Evolutionary conservation across 108 stramenopile species (phyloP).

Genomic region (Mediolabrus comicus): DNA sequence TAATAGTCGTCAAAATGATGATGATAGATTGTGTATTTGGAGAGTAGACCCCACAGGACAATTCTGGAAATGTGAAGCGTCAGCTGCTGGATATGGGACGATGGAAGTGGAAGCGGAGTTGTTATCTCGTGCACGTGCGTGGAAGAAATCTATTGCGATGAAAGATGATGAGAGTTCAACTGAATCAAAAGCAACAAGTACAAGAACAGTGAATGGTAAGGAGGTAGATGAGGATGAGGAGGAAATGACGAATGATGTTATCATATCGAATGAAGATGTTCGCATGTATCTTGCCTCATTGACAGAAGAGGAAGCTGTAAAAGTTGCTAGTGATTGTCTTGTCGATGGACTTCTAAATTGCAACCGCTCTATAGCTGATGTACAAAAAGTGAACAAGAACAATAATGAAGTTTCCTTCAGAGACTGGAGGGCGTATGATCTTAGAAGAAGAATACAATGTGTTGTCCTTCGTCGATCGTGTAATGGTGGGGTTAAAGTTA

Average conservation of each 20-base stretch:
- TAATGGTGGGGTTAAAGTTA: no score
- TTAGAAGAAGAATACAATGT: background rate
- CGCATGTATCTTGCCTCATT: constrained; percentile 30
- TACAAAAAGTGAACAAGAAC: background rate
- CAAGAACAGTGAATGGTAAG: no score
- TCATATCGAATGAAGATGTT: constrained; percentile 21
- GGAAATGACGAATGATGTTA: background rate
- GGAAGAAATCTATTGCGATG: no score
- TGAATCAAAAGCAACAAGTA: background rate
- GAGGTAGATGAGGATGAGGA: no score
- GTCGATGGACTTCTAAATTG: constrained; percentile 32
- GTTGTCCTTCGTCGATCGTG: background rate
- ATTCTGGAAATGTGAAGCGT: constrained; percentile 72
- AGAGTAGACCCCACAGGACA: constrained; percentile 82
- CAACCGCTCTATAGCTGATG: background rate
- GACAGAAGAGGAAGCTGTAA: constrained; percentile 27
- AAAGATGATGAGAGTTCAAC: background rate
- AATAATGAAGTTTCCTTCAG: background rate
- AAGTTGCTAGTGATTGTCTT: constrained; percentile 38
- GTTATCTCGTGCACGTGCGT: constrained; percentile 12
- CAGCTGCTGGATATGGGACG: constrained; percentile 61
- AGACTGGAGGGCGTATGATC: background rate
- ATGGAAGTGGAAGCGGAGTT: constrained; percentile 45
- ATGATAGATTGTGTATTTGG: constrained; percentile 46
- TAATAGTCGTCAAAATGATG: no score